Base-by-base conservation (phyloP, 2,329 filamentous ascomycete species). In the Gremmenia infestans region DNA sequence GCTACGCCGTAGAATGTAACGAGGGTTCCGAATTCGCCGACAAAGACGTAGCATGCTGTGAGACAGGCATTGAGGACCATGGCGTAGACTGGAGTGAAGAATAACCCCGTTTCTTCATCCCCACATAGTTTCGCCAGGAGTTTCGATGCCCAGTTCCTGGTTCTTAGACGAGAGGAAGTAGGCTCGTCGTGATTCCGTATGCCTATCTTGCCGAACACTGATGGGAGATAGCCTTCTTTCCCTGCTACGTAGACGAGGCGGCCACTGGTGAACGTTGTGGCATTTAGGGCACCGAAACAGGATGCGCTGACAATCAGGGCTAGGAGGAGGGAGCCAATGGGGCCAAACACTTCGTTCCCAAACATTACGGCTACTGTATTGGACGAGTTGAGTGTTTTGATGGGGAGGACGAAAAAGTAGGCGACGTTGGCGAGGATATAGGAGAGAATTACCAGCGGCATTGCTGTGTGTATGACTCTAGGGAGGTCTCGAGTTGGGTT, bases 361-460 rank as follows among this genome's bases (percentile, higher is more conserved):
- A 99, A 99, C 61, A 91, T 85, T 23, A 99, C 93, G 14, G 92
- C 94, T n/a, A 99, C 87, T 0, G 94, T 97, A 74, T 97, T 97
- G 67, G 87, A 88, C 6, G 84, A 86, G 71, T 95, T 90, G 74
- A 97, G 91, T 28, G 85, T 81, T 3, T 82, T 80, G 51, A 88
- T 76, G 0, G 94, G 92, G 0, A 99, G 82, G 35, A 99, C 94
- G 60, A 99, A 85, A 72, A 97, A 96, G 76, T 99, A 99, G 28
- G 91, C 83, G 42, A 97, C 74, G 71, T 97, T 99, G 63, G 93
- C 93, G 50, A 97, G 79, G 35, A 97, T 78, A 72, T 97, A 99
- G 65, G 83, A 89, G 28, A 91, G 70, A 60, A 99, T 97, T 56
- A 99, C 93, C 46, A 97, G 77, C 2, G 94, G 92, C 82, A 99